Percentiles rank a stretch among this genome's conserved stretches.
Conservation (phyloP, 1,284 basidiomycete species). For the Kwoniella shivajii region DNA sequence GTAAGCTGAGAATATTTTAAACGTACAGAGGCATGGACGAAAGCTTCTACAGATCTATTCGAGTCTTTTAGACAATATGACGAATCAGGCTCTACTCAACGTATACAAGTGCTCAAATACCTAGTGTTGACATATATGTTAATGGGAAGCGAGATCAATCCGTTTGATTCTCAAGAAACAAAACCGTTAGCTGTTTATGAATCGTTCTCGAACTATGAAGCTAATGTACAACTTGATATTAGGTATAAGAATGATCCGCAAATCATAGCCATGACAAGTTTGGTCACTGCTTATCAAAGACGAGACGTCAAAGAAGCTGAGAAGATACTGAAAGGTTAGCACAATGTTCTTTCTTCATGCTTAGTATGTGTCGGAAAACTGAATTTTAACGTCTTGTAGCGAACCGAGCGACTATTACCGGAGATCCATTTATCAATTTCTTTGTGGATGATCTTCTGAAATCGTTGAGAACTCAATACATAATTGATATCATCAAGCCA, state of each 20-base stretch:
- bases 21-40: slow-evolving; percentile 82
- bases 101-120: slow-evolving; percentile 98
- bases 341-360: neutral
- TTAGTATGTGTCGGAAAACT: neutral
- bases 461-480: slow-evolving; percentile 90
- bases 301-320: slow-evolving; percentile 95
- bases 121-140: slow-evolving; percentile 98
- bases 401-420: slow-evolving; percentile 91
- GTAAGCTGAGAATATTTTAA: neutral
- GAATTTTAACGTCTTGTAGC: slow-evolving; percentile 58
- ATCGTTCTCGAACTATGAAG: neutral
- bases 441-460: slow-evolving; percentile 95
- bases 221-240: slow-evolving; percentile 15
- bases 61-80: slow-evolving; percentile 99
- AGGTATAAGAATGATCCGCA: slow-evolving; percentile 96
- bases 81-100: slow-evolving; percentile 92
- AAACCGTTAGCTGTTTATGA: slow-evolving; percentile 70
- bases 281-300: slow-evolving; percentile 93
- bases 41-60: slow-evolving; percentile 97
- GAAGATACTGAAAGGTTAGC: slow-evolving; percentile 80
- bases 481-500: slow-evolving; percentile 96
- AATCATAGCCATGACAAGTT: slow-evolving; percentile 96
- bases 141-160: slow-evolving; percentile 97
- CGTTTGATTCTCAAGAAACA: slow-evolving; percentile 98
- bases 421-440: slow-evolving; percentile 85